Conservation (phyloP, 2,329 filamentous ascomycete species). For the Paramyrothecium sp. region DNA sequence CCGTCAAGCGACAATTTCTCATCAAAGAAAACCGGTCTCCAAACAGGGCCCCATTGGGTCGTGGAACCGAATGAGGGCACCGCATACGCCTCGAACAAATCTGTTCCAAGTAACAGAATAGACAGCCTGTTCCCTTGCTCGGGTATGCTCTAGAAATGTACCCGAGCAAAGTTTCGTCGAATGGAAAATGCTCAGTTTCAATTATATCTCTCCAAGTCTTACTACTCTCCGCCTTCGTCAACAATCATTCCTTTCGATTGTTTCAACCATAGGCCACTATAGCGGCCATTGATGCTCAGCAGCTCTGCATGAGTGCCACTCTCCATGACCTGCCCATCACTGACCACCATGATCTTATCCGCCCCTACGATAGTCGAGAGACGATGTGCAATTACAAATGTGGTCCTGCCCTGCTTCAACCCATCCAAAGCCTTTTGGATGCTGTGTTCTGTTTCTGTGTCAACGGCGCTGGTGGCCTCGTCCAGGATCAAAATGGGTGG, state of each 20-base stretch:
- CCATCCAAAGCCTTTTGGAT: constrained; percentile 45
- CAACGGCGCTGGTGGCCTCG: constrained; percentile 50
- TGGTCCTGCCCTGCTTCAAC: constrained; percentile 47
- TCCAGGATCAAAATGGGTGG: constrained; percentile 36
- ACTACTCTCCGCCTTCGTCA: not conserved
- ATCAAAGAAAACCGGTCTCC: no score
- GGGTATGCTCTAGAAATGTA: no score
- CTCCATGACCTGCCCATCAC: constrained; percentile 50
- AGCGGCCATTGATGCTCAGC: constrained; percentile 44
- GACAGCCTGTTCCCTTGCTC: no score
- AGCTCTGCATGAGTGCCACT: constrained; percentile 49
- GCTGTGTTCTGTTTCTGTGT: constrained; percentile 39
- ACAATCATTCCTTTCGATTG: constrained; percentile 23
- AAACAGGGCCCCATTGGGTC: no score
- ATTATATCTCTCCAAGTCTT: not conserved
- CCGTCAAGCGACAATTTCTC: no score
- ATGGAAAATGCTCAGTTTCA: not conserved
- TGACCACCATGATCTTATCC: constrained; percentile 52
- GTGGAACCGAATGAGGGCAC: no score
- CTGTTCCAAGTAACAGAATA: no score
- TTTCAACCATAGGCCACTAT: constrained; percentile 50
- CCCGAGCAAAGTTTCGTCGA: no score
- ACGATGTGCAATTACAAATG: constrained; percentile 48
- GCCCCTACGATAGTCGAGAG: constrained; percentile 40
- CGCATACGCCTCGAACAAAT: no score